Evolutionary conservation across 176 grass and related monocot species (phyloP), one percentile per base, ranked within the genome.

Genomic region (Stipa capillata): DNA sequence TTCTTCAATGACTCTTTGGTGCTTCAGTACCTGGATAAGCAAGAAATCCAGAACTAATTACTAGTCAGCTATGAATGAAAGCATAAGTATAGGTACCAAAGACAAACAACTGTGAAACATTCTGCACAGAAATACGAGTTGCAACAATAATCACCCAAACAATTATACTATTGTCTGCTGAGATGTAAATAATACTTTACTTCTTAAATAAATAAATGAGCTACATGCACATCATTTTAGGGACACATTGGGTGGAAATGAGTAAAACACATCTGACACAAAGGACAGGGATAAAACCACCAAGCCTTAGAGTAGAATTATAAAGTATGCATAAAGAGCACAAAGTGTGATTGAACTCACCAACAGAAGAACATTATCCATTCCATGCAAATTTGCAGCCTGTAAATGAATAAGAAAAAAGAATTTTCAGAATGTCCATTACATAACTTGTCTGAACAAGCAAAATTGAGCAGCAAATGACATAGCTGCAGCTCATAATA

Each of bases 1-100:
- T 70, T 94, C 79, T 51, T 98, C 95, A 17, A 93, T 93, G 18
- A 87, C 64, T 87, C 73, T 79, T 73, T 94, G 95, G 64, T 98
- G 95, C 50, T 85, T 90, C 61, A 98, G 80, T 62, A 98, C 69
- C 95, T 97, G 77, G 54, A 65, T 18, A 55, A 69, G 53, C 23
- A 62, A 79, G 50, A 82, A 73, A 70, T 47, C 24, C 48, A 51
- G 15, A 71, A 85, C 28, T 8, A 7, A 25, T 43, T 53, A 84
- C 16, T 31, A 75, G 47, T 70, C 54, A 77, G 34, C 10, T 52
- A 43, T 51, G 14, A 73, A 77, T 27, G 14, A 7, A 77, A 27
- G 9, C n/a, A 37, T 78, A 33, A 6, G 43, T 51, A 51, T 36
- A 73, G 21, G 16, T 47, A 79, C 40, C 10, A 76, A 81, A 74